phyloP scores from a whole-genome alignment of 2,329 filamentous ascomycete genomes.

The Exophiala viscosa region DNA sequence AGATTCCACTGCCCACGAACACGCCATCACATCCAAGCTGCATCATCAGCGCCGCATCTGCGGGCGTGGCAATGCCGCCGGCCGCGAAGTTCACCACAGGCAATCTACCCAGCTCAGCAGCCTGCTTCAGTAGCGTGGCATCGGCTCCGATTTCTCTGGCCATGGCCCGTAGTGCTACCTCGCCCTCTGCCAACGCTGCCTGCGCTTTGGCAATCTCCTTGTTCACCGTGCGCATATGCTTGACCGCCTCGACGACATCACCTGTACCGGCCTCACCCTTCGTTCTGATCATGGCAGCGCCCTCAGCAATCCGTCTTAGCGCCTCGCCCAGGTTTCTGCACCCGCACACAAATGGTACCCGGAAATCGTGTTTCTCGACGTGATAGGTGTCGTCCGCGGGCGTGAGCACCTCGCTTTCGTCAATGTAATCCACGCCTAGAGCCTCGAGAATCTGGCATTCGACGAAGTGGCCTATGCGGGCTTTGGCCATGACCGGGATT shows the following conservation, averaged over 20 bases:
- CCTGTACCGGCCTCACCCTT: conserved; percentile 98
- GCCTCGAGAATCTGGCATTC: conserved; percentile 97
- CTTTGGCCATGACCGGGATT: conserved; percentile 99
- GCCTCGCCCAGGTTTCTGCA: conserved; percentile 94
- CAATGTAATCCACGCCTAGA: conserved; percentile 94
- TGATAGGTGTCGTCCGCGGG: conserved; percentile 88
- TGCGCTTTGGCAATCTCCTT: conserved; percentile 71
- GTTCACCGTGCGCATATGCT: conserved; percentile 90
- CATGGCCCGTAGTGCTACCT: conserved; percentile 71
- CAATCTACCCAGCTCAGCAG: conserved; percentile 78
- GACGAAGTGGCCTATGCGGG: conserved; percentile 94
- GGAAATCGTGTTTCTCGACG: conserved; percentile 81
- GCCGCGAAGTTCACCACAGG: conserved; percentile 98
- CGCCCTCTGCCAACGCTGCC: conserved; percentile 51
- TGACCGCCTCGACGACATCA: conserved; percentile 93
- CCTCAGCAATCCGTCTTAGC: conserved; percentile 82
- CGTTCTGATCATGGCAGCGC: conserved; percentile 97
- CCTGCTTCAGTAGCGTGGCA: conserved; percentile 75
- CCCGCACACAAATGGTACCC: conserved; percentile 89
- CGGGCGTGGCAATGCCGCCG: conserved; percentile 97
- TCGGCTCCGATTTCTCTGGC: conserved; percentile 80
- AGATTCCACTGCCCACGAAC: conserved; percentile 94
- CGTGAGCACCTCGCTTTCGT: conserved; percentile 96
- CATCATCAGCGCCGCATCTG: conserved; percentile 98
- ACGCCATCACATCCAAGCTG: conserved; percentile 97